Percentiles rank a stretch among this genome's conserved stretches.
Evolutionary conservation across 2,329 filamentous ascomycete species (phyloP).

Genomic region (Calonectria hongkongensis): DNA sequence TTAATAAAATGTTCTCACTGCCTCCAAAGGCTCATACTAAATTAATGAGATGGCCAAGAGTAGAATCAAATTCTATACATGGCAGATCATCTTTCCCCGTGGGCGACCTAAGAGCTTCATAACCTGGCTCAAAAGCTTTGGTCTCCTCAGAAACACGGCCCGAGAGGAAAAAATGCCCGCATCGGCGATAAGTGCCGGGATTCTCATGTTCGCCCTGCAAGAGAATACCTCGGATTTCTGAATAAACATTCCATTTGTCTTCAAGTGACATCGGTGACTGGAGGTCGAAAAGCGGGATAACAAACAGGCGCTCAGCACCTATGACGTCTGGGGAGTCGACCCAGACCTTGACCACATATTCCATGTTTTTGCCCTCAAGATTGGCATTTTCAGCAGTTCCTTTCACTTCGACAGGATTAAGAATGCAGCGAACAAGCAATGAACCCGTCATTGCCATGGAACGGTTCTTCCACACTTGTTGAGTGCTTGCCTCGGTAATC

Average conservation of each 20-base stretch:
- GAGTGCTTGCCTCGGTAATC: slow-evolving; percentile 19
- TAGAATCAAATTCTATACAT: slow-evolving; percentile 28
- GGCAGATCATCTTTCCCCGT: slow-evolving; percentile 26
- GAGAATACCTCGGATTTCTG: slow-evolving; percentile 33
- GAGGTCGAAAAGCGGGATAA: slow-evolving; percentile 38
- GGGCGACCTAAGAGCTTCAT: slow-evolving; percentile 15
- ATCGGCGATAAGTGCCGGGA: slow-evolving; percentile 28
- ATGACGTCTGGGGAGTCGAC: slow-evolving; percentile 31
- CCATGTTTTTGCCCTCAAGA: slow-evolving; percentile 27
- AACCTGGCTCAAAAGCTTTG: slow-evolving; percentile 18
- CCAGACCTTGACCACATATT: not conserved
- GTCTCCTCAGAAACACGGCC: slow-evolving; percentile 17
- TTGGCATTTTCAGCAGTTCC: not conserved
- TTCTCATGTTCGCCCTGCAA: slow-evolving; percentile 20
- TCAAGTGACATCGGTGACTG: slow-evolving; percentile 14
- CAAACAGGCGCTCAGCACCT: slow-evolving; percentile 24
- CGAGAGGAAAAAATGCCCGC: slow-evolving; percentile 34
- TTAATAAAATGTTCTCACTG: not conserved
- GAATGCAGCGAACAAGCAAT: slow-evolving; percentile 28
- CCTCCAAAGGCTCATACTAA: not conserved
- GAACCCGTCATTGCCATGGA: slow-evolving; percentile 1
- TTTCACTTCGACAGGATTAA: slow-evolving; percentile 34
- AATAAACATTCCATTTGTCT: slow-evolving; percentile 30
- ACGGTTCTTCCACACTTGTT: slow-evolving; percentile 10
- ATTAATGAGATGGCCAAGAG: slow-evolving; percentile 34